These are phyloP conservation scores for Daldinia vernicosa DNA, from an alignment of 495 filamentous ascomycete species.

Conservation along the genomic window DNA sequence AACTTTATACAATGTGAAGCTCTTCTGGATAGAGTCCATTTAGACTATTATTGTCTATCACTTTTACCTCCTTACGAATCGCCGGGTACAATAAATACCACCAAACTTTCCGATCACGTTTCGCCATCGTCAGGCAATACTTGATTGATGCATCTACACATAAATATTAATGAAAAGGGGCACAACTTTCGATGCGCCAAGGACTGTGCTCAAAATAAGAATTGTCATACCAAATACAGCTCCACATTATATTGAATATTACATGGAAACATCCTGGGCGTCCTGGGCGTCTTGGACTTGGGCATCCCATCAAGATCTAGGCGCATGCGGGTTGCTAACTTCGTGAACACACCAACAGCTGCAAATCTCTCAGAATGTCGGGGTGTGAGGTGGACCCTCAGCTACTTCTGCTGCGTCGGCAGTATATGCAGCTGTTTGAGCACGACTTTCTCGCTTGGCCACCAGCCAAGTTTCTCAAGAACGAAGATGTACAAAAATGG, in stretches of 20 bases:
- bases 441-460: slow-evolving; percentile 66
- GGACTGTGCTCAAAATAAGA: neutral
- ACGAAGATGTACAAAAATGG: slow-evolving; percentile 64
- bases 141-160: neutral
- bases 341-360: neutral
- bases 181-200: neutral
- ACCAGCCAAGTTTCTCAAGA: slow-evolving; percentile 58
- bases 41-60: too few relatives aligned
- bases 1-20: too few relatives aligned
- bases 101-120: neutral
- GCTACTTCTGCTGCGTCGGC: slow-evolving; percentile 60
- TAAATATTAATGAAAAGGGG: slow-evolving; percentile 5
- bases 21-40: too few relatives aligned
- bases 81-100: too few relatives aligned
- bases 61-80: too few relatives aligned
- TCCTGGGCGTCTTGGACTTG: neutral
- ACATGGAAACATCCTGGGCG: neutral
- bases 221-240: neutral
- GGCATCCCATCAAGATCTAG: neutral
- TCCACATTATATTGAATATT: neutral
- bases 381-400: slow-evolving; percentile 38
- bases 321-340: neutral
- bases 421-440: slow-evolving; percentile 71
- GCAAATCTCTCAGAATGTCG: slow-evolving; percentile 7
- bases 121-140: neutral